Conservation (phyloP, 805 yeast species). For the Ogataea philodendri region DNA sequence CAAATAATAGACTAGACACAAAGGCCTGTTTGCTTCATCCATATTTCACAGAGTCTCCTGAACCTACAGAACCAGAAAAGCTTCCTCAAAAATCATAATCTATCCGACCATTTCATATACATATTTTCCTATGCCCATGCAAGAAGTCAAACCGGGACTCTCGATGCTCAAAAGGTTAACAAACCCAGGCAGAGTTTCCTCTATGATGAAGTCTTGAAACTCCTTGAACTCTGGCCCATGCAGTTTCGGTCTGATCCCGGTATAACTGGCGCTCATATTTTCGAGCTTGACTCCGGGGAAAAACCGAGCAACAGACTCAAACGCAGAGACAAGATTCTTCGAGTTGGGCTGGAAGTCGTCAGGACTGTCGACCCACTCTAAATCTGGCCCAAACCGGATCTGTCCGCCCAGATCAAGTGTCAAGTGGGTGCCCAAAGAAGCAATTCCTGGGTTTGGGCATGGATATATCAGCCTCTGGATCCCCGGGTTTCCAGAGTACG, state of each 20-base stretch:
- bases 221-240: slow-evolving; percentile 40
- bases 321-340: slow-evolving; percentile 52
- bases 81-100: slow-evolving; percentile 41
- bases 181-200: slow-evolving; percentile 72
- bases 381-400: slow-evolving; percentile 82
- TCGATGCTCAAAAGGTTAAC: slow-evolving; percentile 81
- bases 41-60: slow-evolving; percentile 71
- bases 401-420: slow-evolving; percentile 82
- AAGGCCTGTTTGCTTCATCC: slow-evolving; percentile 60
- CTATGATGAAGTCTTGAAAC: slow-evolving; percentile 77
- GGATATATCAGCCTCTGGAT: slow-evolving; percentile 70
- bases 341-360: slow-evolving; percentile 48
- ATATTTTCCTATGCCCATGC: slow-evolving; percentile 79
- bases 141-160: slow-evolving; percentile 84
- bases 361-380: slow-evolving; percentile 67
- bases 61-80: slow-evolving; percentile 65
- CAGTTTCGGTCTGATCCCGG: slow-evolving; percentile 85
- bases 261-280: slow-evolving; percentile 62
- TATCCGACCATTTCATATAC: slow-evolving; percentile 41
- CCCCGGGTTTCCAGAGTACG: slow-evolving; percentile 43
- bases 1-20: slow-evolving; percentile 67
- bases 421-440: slow-evolving; percentile 86
- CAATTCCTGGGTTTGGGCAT: slow-evolving; percentile 64
- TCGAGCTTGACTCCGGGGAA: slow-evolving; percentile 55
- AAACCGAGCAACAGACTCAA: slow-evolving; percentile 56